Percentiles rank a stretch among this genome's conserved stretches.
Evolutionary conservation across 106 monocot genomes (phyloP).

Genomic region (Alisma plantagoaquatica): DNA sequence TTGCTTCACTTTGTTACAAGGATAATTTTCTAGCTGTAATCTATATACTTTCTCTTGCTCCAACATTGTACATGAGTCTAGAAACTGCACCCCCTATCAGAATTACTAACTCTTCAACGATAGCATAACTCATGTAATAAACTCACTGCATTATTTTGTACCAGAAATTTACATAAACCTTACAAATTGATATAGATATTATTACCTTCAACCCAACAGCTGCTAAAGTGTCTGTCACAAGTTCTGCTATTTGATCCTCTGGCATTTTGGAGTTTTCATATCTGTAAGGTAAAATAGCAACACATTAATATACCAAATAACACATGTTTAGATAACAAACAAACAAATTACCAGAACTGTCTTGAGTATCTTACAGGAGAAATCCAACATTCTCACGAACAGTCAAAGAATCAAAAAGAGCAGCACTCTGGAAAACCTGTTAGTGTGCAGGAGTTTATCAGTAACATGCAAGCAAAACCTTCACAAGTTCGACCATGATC

Average conservation of each 20-base stretch:
- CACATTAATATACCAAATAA: background rate
- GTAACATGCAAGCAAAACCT: no score
- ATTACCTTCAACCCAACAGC: slow-evolving; percentile 93
- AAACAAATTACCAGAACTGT: slow-evolving; percentile 2
- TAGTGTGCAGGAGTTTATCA: no score
- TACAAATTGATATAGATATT: no score
- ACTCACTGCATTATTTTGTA: no score
- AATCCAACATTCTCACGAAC: slow-evolving; percentile 99
- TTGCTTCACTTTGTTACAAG: no score
- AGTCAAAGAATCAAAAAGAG: slow-evolving; percentile 96
- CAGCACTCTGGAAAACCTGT: slow-evolving; percentile 99
- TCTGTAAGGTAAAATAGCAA: slow-evolving; percentile 18
- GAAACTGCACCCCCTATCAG: no score
- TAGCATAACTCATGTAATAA: background rate
- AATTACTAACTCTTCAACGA: no score
- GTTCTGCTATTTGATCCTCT: slow-evolving; percentile 51
- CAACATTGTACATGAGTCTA: no score
- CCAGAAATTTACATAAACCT: no score
- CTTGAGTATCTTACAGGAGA: slow-evolving; percentile 58
- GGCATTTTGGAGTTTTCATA: slow-evolving; percentile 87
- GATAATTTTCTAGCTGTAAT: no score
- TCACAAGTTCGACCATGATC: no score
- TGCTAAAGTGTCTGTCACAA: slow-evolving; percentile 76
- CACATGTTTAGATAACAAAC: slow-evolving; percentile 1
- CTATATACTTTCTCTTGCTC: no score